Evolutionary conservation across 2,329 filamentous ascomycete genomes (phyloP), one percentile per base, ranked within the genome.

Genomic region (Microsporum audouinii): DNA sequence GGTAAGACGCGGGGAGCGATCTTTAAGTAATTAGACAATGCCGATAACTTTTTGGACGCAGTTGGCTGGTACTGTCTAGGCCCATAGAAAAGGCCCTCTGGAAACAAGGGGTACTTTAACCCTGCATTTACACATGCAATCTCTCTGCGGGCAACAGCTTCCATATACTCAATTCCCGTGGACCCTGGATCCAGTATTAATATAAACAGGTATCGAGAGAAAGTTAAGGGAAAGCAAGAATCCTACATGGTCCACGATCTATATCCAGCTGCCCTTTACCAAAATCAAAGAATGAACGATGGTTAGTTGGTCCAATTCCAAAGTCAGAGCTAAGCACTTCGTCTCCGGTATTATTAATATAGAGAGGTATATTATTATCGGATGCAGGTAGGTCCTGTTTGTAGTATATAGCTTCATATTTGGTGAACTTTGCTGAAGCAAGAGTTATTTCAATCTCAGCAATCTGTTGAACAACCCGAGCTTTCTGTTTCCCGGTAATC

Each of bases 371-470:
- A 58, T 62, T 62, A 47, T 47, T 47, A 17, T 47, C 43, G 12
- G 43, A 27, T 2, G 51, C 47, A 38, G 65, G 62, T 41, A 66
- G 60, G 36, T 68, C 65, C 3, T 63, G 14, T 51, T 63, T 64
- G 51, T 67, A 66, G 59, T 68, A 68, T 31, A 69, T 6, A 49
- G 0, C 59, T 23, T 66, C 68, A 55, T 63, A 59, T 34, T 63
- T 58, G 2, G 62, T 51, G 58, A 69, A 67, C 59, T 61, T 63
- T 29, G 65, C 65, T 36, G 62, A 60, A 12, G 64, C 43, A 8
- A 72, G 68, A 61, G 74, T 66, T 23, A 71, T 75, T n/a, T 72
- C 73, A 36, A 72, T 71, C 64, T 75, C 72, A 68, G 71, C 47
- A 72, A 72, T n/a, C 69, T 66, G 41, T 68, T 66, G 6, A 43